phyloP scores from a whole-genome alignment of 2,329 filamentous ascomycete genomes.

The Cercospora beticola region DNA sequence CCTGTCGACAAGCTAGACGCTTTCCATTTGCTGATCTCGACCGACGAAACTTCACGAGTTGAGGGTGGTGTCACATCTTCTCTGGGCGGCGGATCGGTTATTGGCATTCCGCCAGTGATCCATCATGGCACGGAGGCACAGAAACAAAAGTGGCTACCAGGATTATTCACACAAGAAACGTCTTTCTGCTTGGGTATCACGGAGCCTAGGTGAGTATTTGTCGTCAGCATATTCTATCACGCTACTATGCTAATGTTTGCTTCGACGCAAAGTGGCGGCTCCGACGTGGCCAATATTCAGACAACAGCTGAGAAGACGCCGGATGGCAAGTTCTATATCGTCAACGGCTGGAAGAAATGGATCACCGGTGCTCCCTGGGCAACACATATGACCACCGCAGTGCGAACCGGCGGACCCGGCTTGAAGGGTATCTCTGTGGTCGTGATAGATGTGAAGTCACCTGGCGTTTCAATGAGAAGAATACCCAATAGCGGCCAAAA shows the following conservation, averaged over 20 bases:
- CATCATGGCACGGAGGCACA: slow-evolving; percentile 61
- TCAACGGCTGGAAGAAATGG: slow-evolving; percentile 62
- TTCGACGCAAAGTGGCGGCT: slow-evolving; percentile 47
- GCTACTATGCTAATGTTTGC: not conserved
- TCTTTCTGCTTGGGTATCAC: slow-evolving; percentile 66
- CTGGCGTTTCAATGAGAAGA: slow-evolving; percentile 54
- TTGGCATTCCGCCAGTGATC: slow-evolving; percentile 65
- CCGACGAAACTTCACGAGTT: slow-evolving; percentile 35
- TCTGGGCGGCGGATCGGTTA: slow-evolving; percentile 59
- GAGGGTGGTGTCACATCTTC: slow-evolving; percentile 57
- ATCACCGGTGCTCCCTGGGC: slow-evolving; percentile 57
- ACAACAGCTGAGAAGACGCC: slow-evolving; percentile 54
- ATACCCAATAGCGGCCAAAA: slow-evolving; percentile 68
- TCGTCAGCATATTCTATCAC: not conserved
- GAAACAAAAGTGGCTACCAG: slow-evolving; percentile 59
- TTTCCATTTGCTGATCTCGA: slow-evolving; percentile 49
- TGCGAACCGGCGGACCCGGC: slow-evolving; percentile 57
- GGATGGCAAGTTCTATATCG: slow-evolving; percentile 56
- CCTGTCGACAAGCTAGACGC: slow-evolving; percentile 53
- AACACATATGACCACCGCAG: slow-evolving; percentile 53
- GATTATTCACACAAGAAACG: slow-evolving; percentile 58
- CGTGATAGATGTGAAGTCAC: slow-evolving; percentile 53
- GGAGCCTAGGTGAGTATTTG: slow-evolving; percentile 48
- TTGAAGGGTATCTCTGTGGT: slow-evolving; percentile 56
- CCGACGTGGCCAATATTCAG: slow-evolving; percentile 63